These are phyloP conservation scores for Pseudocercospora macadamiae DNA, from an alignment of 2,329 filamentous ascomycete species.

Conservation along the genomic window DNA sequence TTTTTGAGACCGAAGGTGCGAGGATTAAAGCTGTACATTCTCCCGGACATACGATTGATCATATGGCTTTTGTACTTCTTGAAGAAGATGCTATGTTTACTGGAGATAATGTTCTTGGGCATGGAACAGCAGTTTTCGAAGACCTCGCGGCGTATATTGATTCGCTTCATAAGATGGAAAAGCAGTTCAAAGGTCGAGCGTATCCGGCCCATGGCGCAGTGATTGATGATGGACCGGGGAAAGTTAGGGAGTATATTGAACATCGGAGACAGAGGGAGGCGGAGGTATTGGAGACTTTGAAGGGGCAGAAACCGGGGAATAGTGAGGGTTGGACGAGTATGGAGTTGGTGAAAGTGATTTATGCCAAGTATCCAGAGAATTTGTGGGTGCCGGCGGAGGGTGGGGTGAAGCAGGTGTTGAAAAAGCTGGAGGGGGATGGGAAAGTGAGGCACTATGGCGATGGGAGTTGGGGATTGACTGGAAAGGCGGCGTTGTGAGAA, in stretches of 20 bases:
- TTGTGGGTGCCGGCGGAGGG: slow-evolving; percentile 75
- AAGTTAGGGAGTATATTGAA: slow-evolving; percentile 78
- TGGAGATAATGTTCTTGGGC: slow-evolving; percentile 84
- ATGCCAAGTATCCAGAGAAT: slow-evolving; percentile 74
- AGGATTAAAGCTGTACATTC: slow-evolving; percentile 69
- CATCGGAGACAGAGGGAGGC: slow-evolving; percentile 80
- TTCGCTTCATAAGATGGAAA: slow-evolving; percentile 70
- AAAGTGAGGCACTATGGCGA: slow-evolving; percentile 54
- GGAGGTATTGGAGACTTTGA: slow-evolving; percentile 70
- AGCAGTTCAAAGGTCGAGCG: slow-evolving; percentile 66
- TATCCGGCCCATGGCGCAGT: slow-evolving; percentile 89
- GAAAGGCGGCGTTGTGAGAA: slow-evolving; percentile 27
- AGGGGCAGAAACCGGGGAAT: slow-evolving; percentile 27
- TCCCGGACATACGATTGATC: slow-evolving; percentile 80
- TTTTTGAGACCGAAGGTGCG: slow-evolving; percentile 61
- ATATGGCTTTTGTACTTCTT: slow-evolving; percentile 72
- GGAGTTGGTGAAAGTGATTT: slow-evolving; percentile 87
- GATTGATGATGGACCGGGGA: slow-evolving; percentile 70
- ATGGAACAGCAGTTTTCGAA: slow-evolving; percentile 80
- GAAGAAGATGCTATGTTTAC: slow-evolving; percentile 85
- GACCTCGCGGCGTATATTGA: slow-evolving; percentile 69
- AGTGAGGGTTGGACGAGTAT: slow-evolving; percentile 65
- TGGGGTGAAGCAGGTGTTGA: slow-evolving; percentile 76
- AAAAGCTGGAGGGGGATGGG: slow-evolving; percentile 76
- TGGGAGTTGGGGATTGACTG: slow-evolving; percentile 38